Base-by-base conservation (phyloP, 2,329 filamentous ascomycete species). In the Allantophomopsis lycopodina region DNA sequence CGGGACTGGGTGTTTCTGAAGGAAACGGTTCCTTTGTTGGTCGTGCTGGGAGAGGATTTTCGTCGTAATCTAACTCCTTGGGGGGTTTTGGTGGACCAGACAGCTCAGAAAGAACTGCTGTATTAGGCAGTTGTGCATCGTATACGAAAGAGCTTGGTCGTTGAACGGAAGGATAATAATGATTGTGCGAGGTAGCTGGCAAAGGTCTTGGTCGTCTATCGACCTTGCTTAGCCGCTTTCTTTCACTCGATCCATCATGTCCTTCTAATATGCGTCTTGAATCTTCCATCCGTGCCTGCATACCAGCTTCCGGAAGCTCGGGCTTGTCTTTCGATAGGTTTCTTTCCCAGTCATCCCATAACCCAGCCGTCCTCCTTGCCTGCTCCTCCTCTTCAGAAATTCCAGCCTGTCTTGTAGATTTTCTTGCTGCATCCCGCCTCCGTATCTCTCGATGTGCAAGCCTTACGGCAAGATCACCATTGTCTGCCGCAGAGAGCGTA, bases 391-490 rank as follows among this genome's bases (percentile, higher is more conserved):
- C 69, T 37, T 69, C 65, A 0, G 69, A 63, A 2, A 76, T 63
- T 0, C 71, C 75, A 18, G 73, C 68, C 47, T 74, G 68, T 23
- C 71, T 67, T 18, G 69, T 73, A 10, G 68, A 69, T 46, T 64
- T 70, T 44, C 75, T 66, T 33, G 66, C 68, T 12, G 71, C 74
- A 49, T 83, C 78, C 47, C 85, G 68, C 33, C 82, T 69, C 41
- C 63, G 66, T 42, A 87, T 71, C 58, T 93, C 85, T 40, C 73
- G 72, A 45, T 79, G 76, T 0, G 85, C 85, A 21, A 93, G 58
- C 46, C 80, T 73, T 6, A 93, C 77, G 0, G 86, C 87, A 35
- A 93, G 61, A 10, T 88, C 79, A 45, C 77, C 72, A 45, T 93
- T 68, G 41, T 86, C 75, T 1, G 69, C 70, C 0, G 81, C 81